Evolutionary conservation across 192 early-diverging fungal species (phyloP), one percentile per base, ranked within the genome.

Genomic region (Coemansia sp.): DNA sequence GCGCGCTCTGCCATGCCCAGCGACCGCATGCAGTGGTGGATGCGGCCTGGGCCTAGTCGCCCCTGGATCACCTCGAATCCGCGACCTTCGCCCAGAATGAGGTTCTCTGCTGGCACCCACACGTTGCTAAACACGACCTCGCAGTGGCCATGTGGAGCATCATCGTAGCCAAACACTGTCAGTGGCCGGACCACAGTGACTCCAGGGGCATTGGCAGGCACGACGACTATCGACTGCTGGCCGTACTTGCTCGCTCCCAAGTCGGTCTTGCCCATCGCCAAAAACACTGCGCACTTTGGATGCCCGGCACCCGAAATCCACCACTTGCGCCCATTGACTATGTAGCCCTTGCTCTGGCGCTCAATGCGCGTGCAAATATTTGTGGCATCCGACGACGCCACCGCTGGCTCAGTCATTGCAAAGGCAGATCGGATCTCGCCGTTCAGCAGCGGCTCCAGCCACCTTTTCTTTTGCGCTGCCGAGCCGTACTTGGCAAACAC

Each of bases 1-100:
- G 90, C 93, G 66, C 95, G 89, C 75, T 98, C 95, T 37, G 92
- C 94, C 81, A 93, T 86, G 31, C 97, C 97, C 61, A 99, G 91
- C 11, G 88, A 83, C 36, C 95, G 91, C 95, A 98, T 97, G 82
- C 95, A 97, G 84, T 97, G 95, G 86, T 99, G 97, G 77, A 98
- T 94, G 56, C 95, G 91, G 20, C 85, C 88, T 28, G 97, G 97
- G 6, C 97, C 97, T 34, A 99, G 85, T 6, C 97, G 86, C 16
- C 95, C 97, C 85, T 99, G 97, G 66, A 99, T 92, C 45, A 99
- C 86, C 70, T 99, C 97, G 74, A 99, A 99, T 0, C 97, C 97
- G 65, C 97, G 87, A n/a, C 97, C 97, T 70, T 95, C 93, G 45
- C 95, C 95, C 34, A 96, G 84, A 28, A 99, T 80, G 61, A 99